These are phyloP conservation scores for Arthrobotrys conoides DNA, from an alignment of 2,329 filamentous ascomycete species.

Conservation along the genomic window DNA sequence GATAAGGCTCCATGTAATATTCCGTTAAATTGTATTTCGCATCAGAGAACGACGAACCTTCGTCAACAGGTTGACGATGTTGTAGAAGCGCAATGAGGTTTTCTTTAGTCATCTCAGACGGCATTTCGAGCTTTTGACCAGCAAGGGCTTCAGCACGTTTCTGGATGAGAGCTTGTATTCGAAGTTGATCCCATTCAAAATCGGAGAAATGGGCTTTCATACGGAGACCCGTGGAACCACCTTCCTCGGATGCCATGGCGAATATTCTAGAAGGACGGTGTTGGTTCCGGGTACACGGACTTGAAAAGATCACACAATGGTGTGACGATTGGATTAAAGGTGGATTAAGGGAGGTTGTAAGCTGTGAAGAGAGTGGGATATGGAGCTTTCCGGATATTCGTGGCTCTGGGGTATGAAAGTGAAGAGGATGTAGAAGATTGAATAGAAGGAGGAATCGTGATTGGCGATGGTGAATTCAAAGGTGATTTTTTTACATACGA, in stretches of 20 bases:
- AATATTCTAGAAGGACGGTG: not conserved
- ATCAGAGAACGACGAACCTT: constrained; percentile 12
- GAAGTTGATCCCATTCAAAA: not conserved
- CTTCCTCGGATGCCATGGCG: not conserved
- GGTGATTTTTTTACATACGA: too few species aligned
- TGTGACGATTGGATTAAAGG: too few species aligned
- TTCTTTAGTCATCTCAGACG: not conserved
- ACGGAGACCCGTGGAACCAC: not conserved
- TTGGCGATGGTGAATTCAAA: not conserved
- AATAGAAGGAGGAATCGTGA: too few species aligned
- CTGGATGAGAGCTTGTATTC: not conserved
- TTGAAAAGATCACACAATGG: not conserved
- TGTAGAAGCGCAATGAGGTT: constrained; percentile 14
- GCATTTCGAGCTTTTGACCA: constrained; percentile 20
- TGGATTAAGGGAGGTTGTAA: too few species aligned
- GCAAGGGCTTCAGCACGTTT: not conserved
- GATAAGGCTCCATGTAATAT: constrained; percentile 36
- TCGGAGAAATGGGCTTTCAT: not conserved
- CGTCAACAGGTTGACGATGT: not conserved
- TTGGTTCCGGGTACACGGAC: not conserved
- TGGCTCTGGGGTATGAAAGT: not conserved
- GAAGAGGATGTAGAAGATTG: too few species aligned
- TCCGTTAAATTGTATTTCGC: constrained; percentile 9
- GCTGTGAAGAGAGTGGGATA: too few species aligned
- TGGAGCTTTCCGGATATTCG: not conserved